A percentile compares a stretch with the other conserved stretches of the same genome.
Evolutionary conservation across 2,329 filamentous ascomycete genomes (phyloP).

Genomic region (Mariannaea sp.): DNA sequence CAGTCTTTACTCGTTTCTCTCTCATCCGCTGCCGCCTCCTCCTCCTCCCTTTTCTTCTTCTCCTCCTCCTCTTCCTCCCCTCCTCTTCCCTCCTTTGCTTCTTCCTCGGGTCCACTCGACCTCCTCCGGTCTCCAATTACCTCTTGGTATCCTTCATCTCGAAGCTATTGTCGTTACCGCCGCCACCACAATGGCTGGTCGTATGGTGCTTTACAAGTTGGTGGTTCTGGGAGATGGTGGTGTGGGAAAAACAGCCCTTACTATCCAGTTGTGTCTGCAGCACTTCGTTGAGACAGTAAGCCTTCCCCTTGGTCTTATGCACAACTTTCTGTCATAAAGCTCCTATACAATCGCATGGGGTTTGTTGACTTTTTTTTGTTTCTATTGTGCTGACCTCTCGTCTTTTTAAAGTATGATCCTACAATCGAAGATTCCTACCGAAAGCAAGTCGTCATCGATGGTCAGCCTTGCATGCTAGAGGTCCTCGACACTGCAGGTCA

Average conservation of each 20-base stretch:
- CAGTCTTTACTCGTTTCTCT: slow-evolving; percentile 9
- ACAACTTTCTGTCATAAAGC: not conserved
- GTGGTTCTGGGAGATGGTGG: slow-evolving; percentile 94
- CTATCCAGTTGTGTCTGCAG: slow-evolving; percentile 95
- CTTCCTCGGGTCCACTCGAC: slow-evolving; percentile 24
- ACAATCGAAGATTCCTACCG: slow-evolving; percentile 89
- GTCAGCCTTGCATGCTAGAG: slow-evolving; percentile 95
- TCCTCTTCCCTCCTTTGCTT: slow-evolving; percentile 16
- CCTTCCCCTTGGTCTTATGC: slow-evolving; percentile 27
- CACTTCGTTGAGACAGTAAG: slow-evolving; percentile 94
- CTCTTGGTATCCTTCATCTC: slow-evolving; percentile 19
- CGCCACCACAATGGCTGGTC: slow-evolving; percentile 72
- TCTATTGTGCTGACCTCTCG: slow-evolving; percentile 22
- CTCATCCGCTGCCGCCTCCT: slow-evolving; percentile 15
- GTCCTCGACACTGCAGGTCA: slow-evolving; percentile 96
- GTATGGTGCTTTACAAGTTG: slow-evolving; percentile 95
- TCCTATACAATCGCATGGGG: not conserved
- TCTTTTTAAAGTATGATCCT: slow-evolving; percentile 69
- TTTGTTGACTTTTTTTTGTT: not conserved
- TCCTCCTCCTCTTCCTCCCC: slow-evolving; percentile 22
- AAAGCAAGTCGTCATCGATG: slow-evolving; percentile 91
- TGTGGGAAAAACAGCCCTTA: slow-evolving; percentile 91
- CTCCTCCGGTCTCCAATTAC: slow-evolving; percentile 14
- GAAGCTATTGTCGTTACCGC: slow-evolving; percentile 30
- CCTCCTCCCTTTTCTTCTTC: slow-evolving; percentile 21